Evolutionary conservation across 345 rosid genomes (phyloP).

Genomic region (Ricinus communis): DNA sequence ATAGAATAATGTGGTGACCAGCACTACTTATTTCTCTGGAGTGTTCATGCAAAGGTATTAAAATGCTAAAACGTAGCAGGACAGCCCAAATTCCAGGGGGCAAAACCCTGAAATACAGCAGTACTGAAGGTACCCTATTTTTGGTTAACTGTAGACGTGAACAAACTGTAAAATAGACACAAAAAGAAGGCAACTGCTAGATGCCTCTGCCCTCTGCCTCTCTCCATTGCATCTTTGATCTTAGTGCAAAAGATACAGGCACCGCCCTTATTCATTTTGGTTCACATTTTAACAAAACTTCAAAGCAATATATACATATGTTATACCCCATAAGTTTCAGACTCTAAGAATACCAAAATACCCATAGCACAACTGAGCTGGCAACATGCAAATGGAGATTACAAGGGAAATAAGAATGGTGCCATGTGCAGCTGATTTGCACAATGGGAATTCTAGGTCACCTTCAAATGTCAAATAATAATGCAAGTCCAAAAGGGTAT

Average conservation of each 20-base stretch:
- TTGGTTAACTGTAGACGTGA: background rate
- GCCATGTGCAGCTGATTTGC: background rate
- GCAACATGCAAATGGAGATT: background rate
- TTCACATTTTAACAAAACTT: background rate
- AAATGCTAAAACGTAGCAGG: no score
- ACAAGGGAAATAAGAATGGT: background rate
- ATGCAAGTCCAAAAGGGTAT: constrained; percentile 30
- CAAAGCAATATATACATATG: no score
- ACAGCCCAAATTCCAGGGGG: no score
- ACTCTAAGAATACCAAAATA: background rate
- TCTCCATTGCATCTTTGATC: background rate
- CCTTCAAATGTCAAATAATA: constrained; percentile 20
- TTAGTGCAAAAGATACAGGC: background rate
- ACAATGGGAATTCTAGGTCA: constrained; percentile 14
- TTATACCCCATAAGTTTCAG: no score
- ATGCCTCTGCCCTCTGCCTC: background rate
- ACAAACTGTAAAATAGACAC: background rate
- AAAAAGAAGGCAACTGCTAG: background rate
- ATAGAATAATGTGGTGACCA: no score
- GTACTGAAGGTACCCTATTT: background rate
- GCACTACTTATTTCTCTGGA: no score
- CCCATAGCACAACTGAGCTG: background rate
- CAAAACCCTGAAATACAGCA: no score
- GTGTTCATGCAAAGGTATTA: no score
- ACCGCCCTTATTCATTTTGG: background rate